A percentile compares a stretch with the other conserved stretches of the same genome.
Evolutionary conservation across 179 eudicot species (phyloP).

Genomic region (Silene noctiflora): DNA sequence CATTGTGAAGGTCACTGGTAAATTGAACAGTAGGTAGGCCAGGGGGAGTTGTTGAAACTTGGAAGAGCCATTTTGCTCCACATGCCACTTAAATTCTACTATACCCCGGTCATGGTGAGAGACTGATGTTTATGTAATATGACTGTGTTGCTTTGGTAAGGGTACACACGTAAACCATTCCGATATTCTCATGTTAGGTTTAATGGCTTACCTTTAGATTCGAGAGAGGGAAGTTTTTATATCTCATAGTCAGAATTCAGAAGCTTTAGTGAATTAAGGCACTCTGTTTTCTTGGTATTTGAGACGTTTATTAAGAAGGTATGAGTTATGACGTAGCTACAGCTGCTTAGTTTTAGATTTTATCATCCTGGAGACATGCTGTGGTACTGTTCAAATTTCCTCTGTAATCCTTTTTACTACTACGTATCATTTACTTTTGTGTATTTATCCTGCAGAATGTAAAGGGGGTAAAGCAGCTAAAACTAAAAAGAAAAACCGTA

Average conservation of each 20-base stretch:
- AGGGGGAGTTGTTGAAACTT: not conserved
- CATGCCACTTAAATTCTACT: not conserved
- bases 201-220: not conserved
- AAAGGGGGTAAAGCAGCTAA: constrained; percentile 34
- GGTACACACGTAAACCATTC: not conserved
- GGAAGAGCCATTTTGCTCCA: not conserved
- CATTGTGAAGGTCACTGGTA: not conserved
- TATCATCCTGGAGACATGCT: not conserved
- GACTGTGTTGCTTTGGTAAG: not conserved
- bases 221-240: not conserved
- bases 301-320: not conserved
- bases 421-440: not conserved
- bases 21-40: not conserved
- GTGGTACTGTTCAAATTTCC: not conserved
- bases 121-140: not conserved
- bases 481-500: constrained; percentile 70
- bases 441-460: constrained; percentile 30
- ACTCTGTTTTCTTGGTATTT: not conserved
- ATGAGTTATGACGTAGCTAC: not conserved
- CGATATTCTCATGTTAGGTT: not conserved
- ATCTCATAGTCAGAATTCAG: not conserved
- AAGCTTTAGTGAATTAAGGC: not conserved
- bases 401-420: not conserved
- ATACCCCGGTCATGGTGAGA: not conserved
- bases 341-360: not conserved